Evolutionary conservation across 75 land plant genomes (phyloP), one percentile per base, ranked within the genome.

Genomic region (Selaginella moellendorffii): DNA sequence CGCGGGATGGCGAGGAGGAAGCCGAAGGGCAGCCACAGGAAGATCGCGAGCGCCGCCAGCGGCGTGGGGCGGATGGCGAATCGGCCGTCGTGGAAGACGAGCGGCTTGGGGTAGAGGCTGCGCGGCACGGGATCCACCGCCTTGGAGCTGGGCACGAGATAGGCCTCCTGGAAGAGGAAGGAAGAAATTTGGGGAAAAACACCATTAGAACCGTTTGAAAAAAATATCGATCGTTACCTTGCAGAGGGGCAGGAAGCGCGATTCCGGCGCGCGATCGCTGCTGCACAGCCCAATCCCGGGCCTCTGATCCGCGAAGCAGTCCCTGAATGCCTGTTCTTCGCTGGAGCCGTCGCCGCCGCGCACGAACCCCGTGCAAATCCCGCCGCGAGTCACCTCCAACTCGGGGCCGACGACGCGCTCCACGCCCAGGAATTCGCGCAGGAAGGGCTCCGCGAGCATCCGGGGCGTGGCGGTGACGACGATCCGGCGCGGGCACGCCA

Each of bases 401-500:
- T 93, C 98, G 29, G 74, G 28, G 17, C 98, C 98, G n/a, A 93
- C 36, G 1, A 89, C 96, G 30, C 76, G 80, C 27, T 85, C 85
- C 0, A 79, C 98, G 2, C 68, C 61, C 61, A 93, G 36, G 61
- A 83, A 86, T 29, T 84, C 81, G 75, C 74, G 83, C 8, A 66
- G 79, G 51, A 93, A 89, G 73, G 73, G 66, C 83, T 89, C 98
- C 66, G 85, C 90, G 83, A 89, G 78, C 5, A 89, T 42, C 69
- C 80, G 73, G 1, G 98, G 98, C 31, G 64, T 73, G 42, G 68
- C 67, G 0, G 80, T 77, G 64, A 83, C 78, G 71, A 93, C 85
- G 29, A 78, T 81, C 51, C 82, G 61, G 65, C 68, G 68, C 1
- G 77, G 79, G 66, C 68, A 77, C 18, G 74, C 64, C 18, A 74